Percentiles rank a stretch among this genome's conserved stretches.
These are phyloP conservation scores for Mortierella sp. DNA, from an alignment of 371 early-diverging fungal species.

Conservation along the genomic window DNA sequence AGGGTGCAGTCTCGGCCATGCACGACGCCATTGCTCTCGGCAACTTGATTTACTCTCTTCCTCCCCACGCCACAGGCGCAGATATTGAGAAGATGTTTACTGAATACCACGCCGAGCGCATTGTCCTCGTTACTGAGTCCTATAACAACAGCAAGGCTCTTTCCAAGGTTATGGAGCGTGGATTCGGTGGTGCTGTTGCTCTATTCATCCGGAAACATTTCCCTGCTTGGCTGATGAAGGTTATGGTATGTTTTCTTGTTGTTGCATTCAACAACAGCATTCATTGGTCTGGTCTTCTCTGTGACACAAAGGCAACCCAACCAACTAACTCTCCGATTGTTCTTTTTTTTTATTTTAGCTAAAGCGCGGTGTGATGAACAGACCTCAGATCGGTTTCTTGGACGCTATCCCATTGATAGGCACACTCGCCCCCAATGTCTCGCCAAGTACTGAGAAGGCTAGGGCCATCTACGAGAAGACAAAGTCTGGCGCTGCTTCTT, in stretches of 20 bases:
- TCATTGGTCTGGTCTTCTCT: no score
- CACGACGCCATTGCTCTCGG: constrained; percentile 47
- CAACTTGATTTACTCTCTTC: constrained; percentile 36
- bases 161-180: neutral
- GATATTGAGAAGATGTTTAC: constrained; percentile 32
- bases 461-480: neutral
- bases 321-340: neutral
- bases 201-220: neutral
- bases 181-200: neutral
- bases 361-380: neutral
- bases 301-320: neutral
- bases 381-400: neutral
- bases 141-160: constrained; percentile 12
- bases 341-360: neutral
- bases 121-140: neutral
- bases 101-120: constrained; percentile 31
- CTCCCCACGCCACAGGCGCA: neutral
- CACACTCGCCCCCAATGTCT: neutral
- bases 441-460: constrained; percentile 7
- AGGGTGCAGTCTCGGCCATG: constrained; percentile 48
- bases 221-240: constrained; percentile 4
- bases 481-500: neutral
- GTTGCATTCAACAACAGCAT: no score
- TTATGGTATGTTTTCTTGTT: neutral
- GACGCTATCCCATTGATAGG: neutral